Conservation (phyloP, 108 stramenopile genomes). For the Licmophora abbreviata region DNA sequence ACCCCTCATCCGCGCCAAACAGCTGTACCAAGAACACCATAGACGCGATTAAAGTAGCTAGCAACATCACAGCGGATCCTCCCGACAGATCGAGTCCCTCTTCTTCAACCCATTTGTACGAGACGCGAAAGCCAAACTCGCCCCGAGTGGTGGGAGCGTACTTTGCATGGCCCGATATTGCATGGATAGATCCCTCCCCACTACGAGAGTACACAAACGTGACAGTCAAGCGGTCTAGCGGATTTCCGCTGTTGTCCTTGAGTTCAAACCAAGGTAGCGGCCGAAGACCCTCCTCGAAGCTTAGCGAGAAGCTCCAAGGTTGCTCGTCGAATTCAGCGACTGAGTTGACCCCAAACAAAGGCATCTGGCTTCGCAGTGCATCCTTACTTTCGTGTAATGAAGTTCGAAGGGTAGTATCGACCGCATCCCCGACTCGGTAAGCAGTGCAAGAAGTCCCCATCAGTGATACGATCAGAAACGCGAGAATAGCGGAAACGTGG, state of each 20-base stretch:
- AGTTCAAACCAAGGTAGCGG: conserved; percentile 21
- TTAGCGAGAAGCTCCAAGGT: conserved; percentile 14
- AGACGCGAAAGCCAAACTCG: conserved; percentile 4
- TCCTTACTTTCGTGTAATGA: neutral
- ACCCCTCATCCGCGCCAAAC: conserved; percentile 10
- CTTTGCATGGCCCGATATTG: conserved; percentile 12
- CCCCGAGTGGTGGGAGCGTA: neutral
- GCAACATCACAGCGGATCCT: conserved; percentile 19
- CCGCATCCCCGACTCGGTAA: conserved; percentile 14
- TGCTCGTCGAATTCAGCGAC: neutral
- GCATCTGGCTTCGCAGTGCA: conserved; percentile 2
- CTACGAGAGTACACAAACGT: conserved; percentile 30
- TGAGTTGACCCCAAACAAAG: neutral
- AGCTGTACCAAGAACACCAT: conserved; percentile 20
- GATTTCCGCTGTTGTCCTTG: neutral
- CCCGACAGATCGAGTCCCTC: conserved; percentile 13
- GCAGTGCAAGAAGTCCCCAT: too few relatives aligned
- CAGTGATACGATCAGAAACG: too few relatives aligned
- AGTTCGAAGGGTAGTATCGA: conserved; percentile 5
- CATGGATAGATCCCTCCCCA: conserved; percentile 24
- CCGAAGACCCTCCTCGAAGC: conserved; percentile 28
- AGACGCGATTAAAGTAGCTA: conserved; percentile 15
- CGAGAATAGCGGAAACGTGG: too few relatives aligned
- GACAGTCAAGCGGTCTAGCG: conserved; percentile 12
- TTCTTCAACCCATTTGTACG: conserved; percentile 34